A percentile compares a stretch with the other conserved stretches of the same genome.
phyloP scores from a whole-genome alignment of 176 grass and related monocot species.

The Triticum timopheevii region DNA sequence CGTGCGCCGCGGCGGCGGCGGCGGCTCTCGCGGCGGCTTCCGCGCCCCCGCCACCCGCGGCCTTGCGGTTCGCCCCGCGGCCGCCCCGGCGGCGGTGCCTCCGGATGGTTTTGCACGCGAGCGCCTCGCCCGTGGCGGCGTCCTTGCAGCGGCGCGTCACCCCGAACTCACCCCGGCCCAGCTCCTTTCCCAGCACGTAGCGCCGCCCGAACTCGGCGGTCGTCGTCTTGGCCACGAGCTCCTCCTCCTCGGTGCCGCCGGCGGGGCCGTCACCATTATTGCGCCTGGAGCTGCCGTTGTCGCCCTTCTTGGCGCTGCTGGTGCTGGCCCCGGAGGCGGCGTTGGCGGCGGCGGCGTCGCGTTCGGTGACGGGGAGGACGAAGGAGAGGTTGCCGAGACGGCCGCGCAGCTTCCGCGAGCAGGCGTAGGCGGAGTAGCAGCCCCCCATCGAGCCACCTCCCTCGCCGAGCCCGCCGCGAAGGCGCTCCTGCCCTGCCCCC shows the following conservation, averaged over 20 bases:
- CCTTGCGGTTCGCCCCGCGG: not conserved
- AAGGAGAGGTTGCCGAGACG: slow-evolving; percentile 33
- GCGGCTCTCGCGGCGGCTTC: not conserved
- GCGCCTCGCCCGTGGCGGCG: slow-evolving; percentile 41
- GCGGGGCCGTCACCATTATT: not conserved
- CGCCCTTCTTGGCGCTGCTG: not conserved
- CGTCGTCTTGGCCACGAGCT: slow-evolving; percentile 16
- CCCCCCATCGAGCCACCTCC: slow-evolving; percentile 32
- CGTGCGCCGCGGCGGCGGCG: slow-evolving; percentile 2
- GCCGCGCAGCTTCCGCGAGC: slow-evolving; percentile 41
- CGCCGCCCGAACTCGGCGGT: slow-evolving; percentile 39
- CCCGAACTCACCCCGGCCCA: slow-evolving; percentile 83
- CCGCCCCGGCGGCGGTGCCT: slow-evolving; percentile 20
- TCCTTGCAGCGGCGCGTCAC: slow-evolving; percentile 59
- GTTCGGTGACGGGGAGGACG: slow-evolving; percentile 47
- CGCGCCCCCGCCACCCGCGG: not conserved
- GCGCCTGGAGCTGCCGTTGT: not conserved
- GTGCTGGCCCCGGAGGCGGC: not conserved
- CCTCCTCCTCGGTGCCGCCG: not conserved
- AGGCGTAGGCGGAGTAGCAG: slow-evolving; percentile 54
- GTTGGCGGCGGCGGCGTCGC: not conserved
- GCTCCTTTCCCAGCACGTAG: slow-evolving; percentile 55
- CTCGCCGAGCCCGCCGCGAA: not conserved
- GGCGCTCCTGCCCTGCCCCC: not conserved
- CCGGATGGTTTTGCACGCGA: slow-evolving; percentile 70